Conservation (phyloP, 108 stramenopile species). For the Pseudonitzschia multistriata region DNA sequence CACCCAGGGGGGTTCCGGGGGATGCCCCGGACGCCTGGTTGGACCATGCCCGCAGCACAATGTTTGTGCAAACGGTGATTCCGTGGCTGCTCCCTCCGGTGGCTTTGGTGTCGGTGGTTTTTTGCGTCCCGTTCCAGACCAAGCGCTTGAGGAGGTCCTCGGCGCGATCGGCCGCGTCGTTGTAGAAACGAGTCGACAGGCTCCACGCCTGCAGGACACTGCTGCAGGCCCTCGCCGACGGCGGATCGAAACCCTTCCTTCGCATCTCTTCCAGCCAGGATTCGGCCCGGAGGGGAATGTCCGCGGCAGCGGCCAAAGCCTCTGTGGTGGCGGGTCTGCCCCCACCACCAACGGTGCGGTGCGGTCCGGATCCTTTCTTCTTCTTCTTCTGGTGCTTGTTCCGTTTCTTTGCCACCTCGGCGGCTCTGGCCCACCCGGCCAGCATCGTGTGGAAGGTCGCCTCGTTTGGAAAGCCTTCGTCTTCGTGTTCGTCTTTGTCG, state of each 20-base stretch:
- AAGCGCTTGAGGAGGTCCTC: conserved; percentile 16
- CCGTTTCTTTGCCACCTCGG: neutral
- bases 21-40: neutral
- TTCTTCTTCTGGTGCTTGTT: neutral
- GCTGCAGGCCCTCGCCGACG: neutral
- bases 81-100: neutral
- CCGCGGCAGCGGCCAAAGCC: conserved; percentile 4
- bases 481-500: neutral
- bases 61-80: conserved; percentile 13
- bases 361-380: neutral
- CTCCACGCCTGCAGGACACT: conserved; percentile 10
- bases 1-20: neutral
- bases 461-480: neutral
- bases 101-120: neutral
- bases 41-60: conserved; percentile 11
- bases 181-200: neutral
- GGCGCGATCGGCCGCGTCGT: conserved; percentile 12
- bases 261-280: conserved; percentile 14
- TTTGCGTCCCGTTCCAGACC: neutral
- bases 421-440: conserved; percentile 5
- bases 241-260: neutral
- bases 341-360: too few relatives aligned
- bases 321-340: neutral
- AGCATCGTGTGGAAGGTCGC: conserved; percentile 9
- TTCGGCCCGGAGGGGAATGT: conserved; percentile 5